Evolutionary conservation across 192 early-diverging fungal species (phyloP), one percentile per base, ranked within the genome.

Genomic region (Podila verticillata): DNA sequence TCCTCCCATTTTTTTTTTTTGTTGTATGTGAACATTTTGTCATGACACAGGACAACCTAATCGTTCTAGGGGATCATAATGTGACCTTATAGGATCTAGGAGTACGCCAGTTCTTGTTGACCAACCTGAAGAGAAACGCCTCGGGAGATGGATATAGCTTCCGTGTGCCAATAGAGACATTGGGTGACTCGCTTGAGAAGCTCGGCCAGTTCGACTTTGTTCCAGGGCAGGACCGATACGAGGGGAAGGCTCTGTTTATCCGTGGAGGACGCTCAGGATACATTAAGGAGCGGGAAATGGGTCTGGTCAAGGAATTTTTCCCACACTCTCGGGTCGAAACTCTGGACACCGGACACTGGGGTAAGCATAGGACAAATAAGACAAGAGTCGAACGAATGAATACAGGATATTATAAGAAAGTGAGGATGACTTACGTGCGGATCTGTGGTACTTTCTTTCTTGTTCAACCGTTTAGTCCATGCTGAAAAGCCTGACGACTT

Each of bases 291-390:
- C 77, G 73, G 65, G 79, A 78, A 13, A 48, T 62, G 12, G 57
- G 62, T 1, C 61, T 65, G 28, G 97, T 99, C 65, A 61, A 80
- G 51, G 48, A 66, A 13, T 87, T 89, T 51, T 99, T 99, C 71
- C 95, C 97, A 2, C 74, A 92, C 24, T 75, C 89, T 5, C 68
- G 86, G 63, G 65, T 97, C 28, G 77, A 75, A 15, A 82, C 84
- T 61, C 71, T 99, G 24, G 90, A 98, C 57, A 89, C 96, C 22
- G 96, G 96, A 0, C 97, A 99, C 74, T 99, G 97, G 97, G 92
- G 89, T 91, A 84, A 75, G 74, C 83, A 19, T 30, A 44, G 15
- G n/a, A n/a, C n/a, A n/a, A n/a, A 15, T 15, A 44, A 17, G 39
- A n/a, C n/a, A n/a, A n/a, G 39, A 15, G 39, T 13, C 7, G 1